These are phyloP conservation scores for Breviolum minutum DNA, from an alignment of 73 alveolate genomes.

Conservation along the genomic window DNA sequence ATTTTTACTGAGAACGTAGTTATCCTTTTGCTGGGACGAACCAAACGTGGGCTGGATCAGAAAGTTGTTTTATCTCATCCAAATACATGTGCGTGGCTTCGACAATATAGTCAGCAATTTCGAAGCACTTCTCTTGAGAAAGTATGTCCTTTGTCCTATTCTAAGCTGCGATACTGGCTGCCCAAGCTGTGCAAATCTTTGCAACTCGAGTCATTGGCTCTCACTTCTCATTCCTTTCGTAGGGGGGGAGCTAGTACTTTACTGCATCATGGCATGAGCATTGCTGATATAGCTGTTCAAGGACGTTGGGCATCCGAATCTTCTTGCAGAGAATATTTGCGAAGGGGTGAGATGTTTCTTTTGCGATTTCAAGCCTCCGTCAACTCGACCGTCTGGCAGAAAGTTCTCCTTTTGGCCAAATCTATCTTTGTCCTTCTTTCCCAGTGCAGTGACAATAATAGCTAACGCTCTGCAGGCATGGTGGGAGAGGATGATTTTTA, in stretches of 20 bases:
- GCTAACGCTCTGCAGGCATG: no score
- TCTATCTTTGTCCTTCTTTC: no score
- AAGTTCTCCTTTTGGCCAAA: neutral
- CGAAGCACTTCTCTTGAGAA: no score
- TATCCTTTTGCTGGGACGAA: neutral
- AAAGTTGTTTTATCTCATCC: slow-evolving; percentile 7
- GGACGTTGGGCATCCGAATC: slow-evolving; percentile 54
- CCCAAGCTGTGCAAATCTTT: neutral
- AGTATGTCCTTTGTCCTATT: neutral
- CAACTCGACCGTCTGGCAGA: neutral
- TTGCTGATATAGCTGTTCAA: neutral
- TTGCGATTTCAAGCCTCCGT: neutral
- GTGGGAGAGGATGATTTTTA: no score
- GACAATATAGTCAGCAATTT: neutral
- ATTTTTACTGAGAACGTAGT: neutral
- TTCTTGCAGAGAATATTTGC: slow-evolving; percentile 28
- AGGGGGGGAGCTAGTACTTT: slow-evolving; percentile 26
- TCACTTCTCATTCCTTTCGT: slow-evolving; percentile 35
- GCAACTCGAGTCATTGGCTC: neutral
- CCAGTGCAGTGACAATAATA: no score
- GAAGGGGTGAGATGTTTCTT: slow-evolving; percentile 25
- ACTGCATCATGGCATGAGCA: neutral
- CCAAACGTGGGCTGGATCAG: slow-evolving; percentile 34
- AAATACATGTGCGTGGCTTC: neutral
- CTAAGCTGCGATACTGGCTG: slow-evolving; percentile 39